Evolutionary conservation across 805 yeast genomes (phyloP), one percentile per base, ranked within the genome.

Genomic region (Tetrapisispora namnaoensis): DNA sequence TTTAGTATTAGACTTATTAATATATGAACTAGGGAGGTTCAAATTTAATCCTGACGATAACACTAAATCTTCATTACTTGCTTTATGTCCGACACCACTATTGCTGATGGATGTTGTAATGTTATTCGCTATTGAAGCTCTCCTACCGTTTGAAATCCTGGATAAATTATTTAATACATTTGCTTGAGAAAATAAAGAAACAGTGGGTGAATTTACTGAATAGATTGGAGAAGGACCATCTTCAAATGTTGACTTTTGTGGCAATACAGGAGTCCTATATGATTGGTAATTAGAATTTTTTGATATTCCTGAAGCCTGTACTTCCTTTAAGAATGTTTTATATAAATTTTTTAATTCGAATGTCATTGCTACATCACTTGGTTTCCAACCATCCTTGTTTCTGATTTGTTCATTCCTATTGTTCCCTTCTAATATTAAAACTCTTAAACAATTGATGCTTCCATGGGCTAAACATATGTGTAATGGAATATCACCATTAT

Each of bases 401-500:
- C 69, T 61, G 21, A 72, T 57, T 21, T 70, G 65, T 37, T 73
- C 73, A 50, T 79, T 76, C 1, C 79, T 77, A 17, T n/a, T 43
- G 30, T 77, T 69, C 2, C 60, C 62, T 39, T 60, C 59, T 17
- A 68, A 70, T 0, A 82, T 63, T 41, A 85, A 65, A 34, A 82
- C 60, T 46, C 76, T 72, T 52, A 80, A 65, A 42, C 86, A 80
- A 44, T 76, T 76, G 16, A 76, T 57, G 51, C 78, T 76, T 6
- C 90, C 91, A 56, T 74, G 78, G 48, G 83, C 82, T 55, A 86
- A 75, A 0, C 96, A 95, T 46, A 84, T 70, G 65, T 91, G 98
- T 39, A 91, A 68, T 0, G 96, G 87, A 2, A 95, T 82, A 59
- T 88, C 86, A 1, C 93, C 95, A 16, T 77, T 76, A 10, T 71